These are phyloP conservation scores for Lasiodiplodia hormozganensis DNA, from an alignment of 2,329 filamentous ascomycete species.

Conservation along the genomic window DNA sequence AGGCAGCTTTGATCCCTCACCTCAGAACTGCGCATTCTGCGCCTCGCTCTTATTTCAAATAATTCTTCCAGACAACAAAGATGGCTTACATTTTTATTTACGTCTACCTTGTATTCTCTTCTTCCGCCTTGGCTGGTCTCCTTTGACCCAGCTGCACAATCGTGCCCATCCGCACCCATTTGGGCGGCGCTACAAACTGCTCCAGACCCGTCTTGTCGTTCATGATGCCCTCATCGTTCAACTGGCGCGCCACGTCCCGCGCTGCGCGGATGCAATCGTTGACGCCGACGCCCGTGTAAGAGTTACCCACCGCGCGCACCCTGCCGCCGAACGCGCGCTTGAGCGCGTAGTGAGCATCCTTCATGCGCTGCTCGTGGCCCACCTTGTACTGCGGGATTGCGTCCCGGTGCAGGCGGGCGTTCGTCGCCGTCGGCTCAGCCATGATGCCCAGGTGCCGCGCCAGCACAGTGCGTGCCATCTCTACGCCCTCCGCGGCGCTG, in stretches of 20 bases:
- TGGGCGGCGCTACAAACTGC: conserved; percentile 35
- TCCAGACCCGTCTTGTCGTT: conserved; percentile 50
- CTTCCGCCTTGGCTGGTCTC: conserved; percentile 7
- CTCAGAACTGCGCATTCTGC: too few species aligned
- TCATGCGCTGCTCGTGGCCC: conserved; percentile 73
- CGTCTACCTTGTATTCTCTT: conserved; percentile 1
- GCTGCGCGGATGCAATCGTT: conserved; percentile 63
- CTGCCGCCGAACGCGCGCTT: conserved; percentile 64
- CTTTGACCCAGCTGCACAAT: not conserved
- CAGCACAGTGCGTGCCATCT: conserved; percentile 74
- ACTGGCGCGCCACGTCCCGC: conserved; percentile 58
- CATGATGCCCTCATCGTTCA: conserved; percentile 38
- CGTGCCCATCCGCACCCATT: conserved; percentile 19
- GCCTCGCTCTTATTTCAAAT: too few species aligned
- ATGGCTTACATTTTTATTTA: not conserved
- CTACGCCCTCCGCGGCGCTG: conserved; percentile 70
- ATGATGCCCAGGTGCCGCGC: conserved; percentile 76
- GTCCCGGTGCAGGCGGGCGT: conserved; percentile 67
- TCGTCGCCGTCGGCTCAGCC: conserved; percentile 65
- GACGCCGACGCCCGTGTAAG: conserved; percentile 56
- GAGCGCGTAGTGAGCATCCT: conserved; percentile 62
- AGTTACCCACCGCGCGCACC: conserved; percentile 66
- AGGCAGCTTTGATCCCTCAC: not conserved
- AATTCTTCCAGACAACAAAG: not conserved
- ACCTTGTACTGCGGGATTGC: conserved; percentile 93